phyloP scores from a whole-genome alignment of 345 rosid genomes.

The Limnanthes douglasii region DNA sequence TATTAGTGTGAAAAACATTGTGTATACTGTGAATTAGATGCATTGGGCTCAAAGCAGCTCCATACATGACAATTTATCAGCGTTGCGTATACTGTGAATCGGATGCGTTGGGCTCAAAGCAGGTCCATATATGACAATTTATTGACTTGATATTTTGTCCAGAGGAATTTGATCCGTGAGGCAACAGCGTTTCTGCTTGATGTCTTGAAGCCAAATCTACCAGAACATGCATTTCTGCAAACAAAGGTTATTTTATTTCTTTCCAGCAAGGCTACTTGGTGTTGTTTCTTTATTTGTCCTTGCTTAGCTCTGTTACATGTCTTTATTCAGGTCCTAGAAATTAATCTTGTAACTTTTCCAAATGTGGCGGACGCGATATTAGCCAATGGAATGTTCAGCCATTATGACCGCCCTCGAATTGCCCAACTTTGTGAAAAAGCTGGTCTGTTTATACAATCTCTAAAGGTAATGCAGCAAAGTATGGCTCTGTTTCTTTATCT shows the following conservation, averaged over 20 bases:
- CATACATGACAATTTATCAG: background rate
- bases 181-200: constrained; percentile 98
- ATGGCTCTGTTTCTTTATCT: constrained; percentile 2
- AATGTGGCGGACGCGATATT: constrained; percentile 99
- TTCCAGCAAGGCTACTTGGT: background rate
- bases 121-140: constrained; percentile 2
- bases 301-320: constrained; percentile 10
- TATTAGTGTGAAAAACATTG: background rate
- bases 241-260: constrained; percentile 46
- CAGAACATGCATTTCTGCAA: constrained; percentile 89
- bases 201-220: constrained; percentile 91
- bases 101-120: too few species aligned
- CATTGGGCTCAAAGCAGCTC: too few species aligned
- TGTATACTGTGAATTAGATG: too few species aligned
- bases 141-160: constrained; percentile 5
- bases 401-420: constrained; percentile 94
- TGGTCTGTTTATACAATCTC: constrained; percentile 79
- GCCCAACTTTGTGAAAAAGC: constrained; percentile 99
- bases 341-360: constrained; percentile 94
- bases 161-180: constrained; percentile 98
- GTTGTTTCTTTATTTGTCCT: background rate
- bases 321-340: constrained; percentile 72
- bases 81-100: background rate
- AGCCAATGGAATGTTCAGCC: constrained; percentile 99
- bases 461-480: constrained; percentile 41